Evolutionary conservation across 2,329 filamentous ascomycete species (phyloP), one percentile per base, ranked within the genome.

Genomic region (Periconia sp.): DNA sequence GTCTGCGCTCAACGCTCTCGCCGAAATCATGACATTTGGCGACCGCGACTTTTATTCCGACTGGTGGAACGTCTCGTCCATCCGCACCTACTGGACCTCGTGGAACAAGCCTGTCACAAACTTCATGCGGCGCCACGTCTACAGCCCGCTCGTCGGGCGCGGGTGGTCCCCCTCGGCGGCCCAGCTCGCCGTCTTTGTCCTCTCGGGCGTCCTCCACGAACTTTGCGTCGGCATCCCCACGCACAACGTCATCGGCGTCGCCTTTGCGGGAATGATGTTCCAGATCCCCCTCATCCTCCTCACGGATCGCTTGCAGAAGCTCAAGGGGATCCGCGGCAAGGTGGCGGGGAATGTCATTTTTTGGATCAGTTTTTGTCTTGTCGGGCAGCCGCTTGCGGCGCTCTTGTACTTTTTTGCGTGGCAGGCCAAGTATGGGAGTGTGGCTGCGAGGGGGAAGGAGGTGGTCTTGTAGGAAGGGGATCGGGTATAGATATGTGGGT

Each of bases 101-200:
- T 99, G 94, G 94, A 99, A 99, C 77, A 95, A 95, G 72, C 94
- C 94, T 1, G 93, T 99, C 6, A 96, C 96, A 69, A 88, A 92
- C 54, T 99, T 96, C 74, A 97, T 99, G 87, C 92, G 91, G 67
- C 82, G 94, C 37, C 94, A 99, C 72, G 86, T 99, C 48, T 97
- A 94, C 76, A 88, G 88, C 40, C 94, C 94, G 1, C 81, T 99
- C 58, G 82, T 96, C 31, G 91, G 90, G 0, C 83, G 94, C 45
- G 94, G 94, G 1, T 92, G 90, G 81, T 89, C 83, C 52, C 82
- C 87, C 9, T 75, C 78, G 2, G 71, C 82, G 0, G 91, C 94
- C 1, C 93, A 91, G 65, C 78, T 90, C 27, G 81, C 88, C 54
- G 94, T 97, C 10, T 99, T 99, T 74, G 77, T 91, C 15, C 84